Evolutionary conservation across 1,139 yeast genomes (phyloP), one percentile per base, ranked within the genome.

Genomic region (Sugiyamaella castrensis): DNA sequence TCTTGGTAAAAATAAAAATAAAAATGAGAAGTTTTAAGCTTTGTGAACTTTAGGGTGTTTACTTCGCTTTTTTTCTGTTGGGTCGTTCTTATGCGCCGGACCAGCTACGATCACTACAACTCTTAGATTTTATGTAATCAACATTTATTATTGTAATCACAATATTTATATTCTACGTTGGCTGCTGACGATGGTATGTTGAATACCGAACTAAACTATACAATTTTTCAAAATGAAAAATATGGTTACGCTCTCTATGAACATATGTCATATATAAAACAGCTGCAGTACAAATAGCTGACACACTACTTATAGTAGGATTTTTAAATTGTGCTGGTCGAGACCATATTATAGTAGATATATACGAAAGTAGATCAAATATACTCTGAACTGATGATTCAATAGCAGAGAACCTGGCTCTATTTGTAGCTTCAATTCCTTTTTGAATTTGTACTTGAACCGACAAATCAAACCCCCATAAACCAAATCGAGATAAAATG

Each of bases 381-480:
- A 64, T 33, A 47, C 62, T 66, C 47, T 67, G 71, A 33, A 69
- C 51, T 8, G 70, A 62, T 37, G 70, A 67, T 50, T 70, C 73
- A 33, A 65, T 61, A 6, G 71, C 55, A 4, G 72, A 66, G 34
- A 66, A 70, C 15, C 57, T 53, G 26, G 69, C 69, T 28, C 72
- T 57, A 24, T 59, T 54, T 6, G 59, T 62, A 36, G 59, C 58
- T 12, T 58, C 61, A 29, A 69, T 68, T 33, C 61, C 60, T 15
- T 65, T 57, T 42, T 67, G 71, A 27, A 70, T 59, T 12, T 62
- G 57, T 28, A 65, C 57, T 49, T 69, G 72, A 2, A 64, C 61
- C 12, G 70, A 55, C 19, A 70, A 57, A 48, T 70, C 73, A 54
- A 67, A 69, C 12, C 74, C 72, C 74, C 74, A 71, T 4, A 71